Conservation (phyloP, 805 yeast species). For the Candida piceae region DNA sequence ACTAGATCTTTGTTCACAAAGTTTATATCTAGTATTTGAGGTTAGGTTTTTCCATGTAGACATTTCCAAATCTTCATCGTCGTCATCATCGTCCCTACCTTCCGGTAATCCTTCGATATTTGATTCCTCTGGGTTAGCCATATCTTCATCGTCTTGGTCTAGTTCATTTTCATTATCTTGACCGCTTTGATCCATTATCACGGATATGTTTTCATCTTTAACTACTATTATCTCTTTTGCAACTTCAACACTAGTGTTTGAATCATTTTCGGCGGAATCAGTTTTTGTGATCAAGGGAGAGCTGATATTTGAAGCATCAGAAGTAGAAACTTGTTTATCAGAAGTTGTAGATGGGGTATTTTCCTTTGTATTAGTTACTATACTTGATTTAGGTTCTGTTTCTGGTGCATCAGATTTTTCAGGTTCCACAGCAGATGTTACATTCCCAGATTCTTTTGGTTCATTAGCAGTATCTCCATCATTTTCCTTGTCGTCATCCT, state of each 20-base stretch:
- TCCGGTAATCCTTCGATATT: slow-evolving; percentile 12
- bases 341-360: slow-evolving; percentile 1
- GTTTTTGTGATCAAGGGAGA: no score
- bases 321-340: no score
- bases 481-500: slow-evolving; percentile 7
- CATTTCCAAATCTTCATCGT: slow-evolving; percentile 70
- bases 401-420: no score
- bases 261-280: no score
- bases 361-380: no score
- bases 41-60: slow-evolving; percentile 83
- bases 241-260: no score
- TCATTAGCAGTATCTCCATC: slow-evolving; percentile 3
- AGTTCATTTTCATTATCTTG: slow-evolving; percentile 15
- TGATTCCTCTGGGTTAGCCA: slow-evolving; percentile 34
- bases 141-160: slow-evolving; percentile 42
- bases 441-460: slow-evolving; percentile 1
- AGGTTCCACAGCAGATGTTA: not conserved
- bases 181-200: slow-evolving; percentile 1
- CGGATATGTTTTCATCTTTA: not conserved
- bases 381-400: no score
- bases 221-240: not conserved
- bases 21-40: slow-evolving; percentile 71
- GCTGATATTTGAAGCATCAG: no score
- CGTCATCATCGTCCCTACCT: slow-evolving; percentile 34
- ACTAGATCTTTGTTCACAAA: slow-evolving; percentile 62